These are phyloP conservation scores for Russula vinacea DNA, from an alignment of 768 basidiomycete species.

Conservation along the genomic window DNA sequence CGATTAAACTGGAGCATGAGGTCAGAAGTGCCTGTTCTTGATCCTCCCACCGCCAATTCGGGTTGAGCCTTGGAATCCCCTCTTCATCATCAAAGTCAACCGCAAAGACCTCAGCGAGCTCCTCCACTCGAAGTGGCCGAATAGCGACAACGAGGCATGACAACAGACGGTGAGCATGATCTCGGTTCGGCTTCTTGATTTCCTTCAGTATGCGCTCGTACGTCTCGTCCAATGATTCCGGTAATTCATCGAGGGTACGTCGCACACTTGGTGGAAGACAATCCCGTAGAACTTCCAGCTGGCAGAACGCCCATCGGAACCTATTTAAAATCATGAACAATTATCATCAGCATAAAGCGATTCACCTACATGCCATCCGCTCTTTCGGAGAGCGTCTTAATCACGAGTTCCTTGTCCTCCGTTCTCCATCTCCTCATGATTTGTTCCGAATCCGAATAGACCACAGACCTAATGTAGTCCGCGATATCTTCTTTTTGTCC, in stretches of 20 bases:
- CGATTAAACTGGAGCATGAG: background rate
- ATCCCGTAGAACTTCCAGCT: background rate
- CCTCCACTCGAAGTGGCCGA: background rate
- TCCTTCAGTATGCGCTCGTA: constrained; percentile 1
- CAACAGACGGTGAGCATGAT: background rate
- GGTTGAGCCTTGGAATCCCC: background rate
- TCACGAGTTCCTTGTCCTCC: constrained; percentile 2
- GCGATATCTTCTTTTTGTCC: background rate
- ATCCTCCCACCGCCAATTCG: background rate
- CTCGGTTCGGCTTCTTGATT: background rate
- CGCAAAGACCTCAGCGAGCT: background rate
- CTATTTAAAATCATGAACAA: background rate
- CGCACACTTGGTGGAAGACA: constrained; percentile 1
- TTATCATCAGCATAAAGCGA: background rate
- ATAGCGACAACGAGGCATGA: background rate
- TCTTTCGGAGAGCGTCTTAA: background rate
- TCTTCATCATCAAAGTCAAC: background rate
- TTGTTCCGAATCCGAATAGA: background rate
- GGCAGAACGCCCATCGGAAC: background rate
- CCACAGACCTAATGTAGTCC: background rate
- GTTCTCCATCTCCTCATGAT: background rate
- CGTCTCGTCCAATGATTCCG: background rate
- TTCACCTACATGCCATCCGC: background rate
- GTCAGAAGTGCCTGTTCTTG: background rate
- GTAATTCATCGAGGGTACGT: background rate